phyloP scores from a whole-genome alignment of 495 filamentous ascomycete genomes.

The Monascus purpureus region DNA sequence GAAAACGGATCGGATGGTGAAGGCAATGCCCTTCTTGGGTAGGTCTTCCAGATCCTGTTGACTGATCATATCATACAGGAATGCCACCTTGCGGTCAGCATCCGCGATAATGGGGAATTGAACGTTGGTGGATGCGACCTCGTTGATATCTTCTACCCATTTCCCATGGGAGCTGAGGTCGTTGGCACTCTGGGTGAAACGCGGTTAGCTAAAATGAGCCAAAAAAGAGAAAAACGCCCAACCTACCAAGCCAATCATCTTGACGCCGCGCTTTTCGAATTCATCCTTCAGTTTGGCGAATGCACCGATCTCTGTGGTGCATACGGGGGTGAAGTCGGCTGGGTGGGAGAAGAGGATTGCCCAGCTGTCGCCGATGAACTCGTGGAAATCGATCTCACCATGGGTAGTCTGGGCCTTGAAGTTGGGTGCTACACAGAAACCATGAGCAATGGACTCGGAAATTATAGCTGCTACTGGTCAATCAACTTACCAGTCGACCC shows the following conservation, averaged over 20 bases:
- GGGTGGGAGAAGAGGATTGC: slow-evolving; percentile 56
- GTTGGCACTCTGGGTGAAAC: slow-evolving; percentile 36
- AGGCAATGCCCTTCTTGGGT: slow-evolving; percentile 42
- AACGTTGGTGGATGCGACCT: slow-evolving; percentile 39
- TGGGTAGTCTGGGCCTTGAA: slow-evolving; percentile 52
- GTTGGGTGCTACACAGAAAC: slow-evolving; percentile 34
- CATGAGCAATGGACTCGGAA: slow-evolving; percentile 1
- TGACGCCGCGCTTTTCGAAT: slow-evolving; percentile 47
- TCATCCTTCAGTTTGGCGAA: slow-evolving; percentile 49
- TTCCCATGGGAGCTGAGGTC: slow-evolving; percentile 40
- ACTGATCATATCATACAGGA: slow-evolving; percentile 54
- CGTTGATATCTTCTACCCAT: slow-evolving; percentile 57
- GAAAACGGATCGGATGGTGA: slow-evolving; percentile 57
- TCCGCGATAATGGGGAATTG: slow-evolving; percentile 60
- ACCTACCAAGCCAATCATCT: slow-evolving; percentile 49
- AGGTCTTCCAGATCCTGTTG: slow-evolving; percentile 41
- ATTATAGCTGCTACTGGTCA: neutral
- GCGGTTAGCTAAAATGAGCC: neutral
- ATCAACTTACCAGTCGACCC: slow-evolving; percentile 31
- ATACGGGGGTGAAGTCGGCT: slow-evolving; percentile 50
- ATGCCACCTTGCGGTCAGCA: slow-evolving; percentile 49
- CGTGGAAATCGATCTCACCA: slow-evolving; percentile 52
- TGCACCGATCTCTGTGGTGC: slow-evolving; percentile 56
- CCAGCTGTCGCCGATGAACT: slow-evolving; percentile 47
- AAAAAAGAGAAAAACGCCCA: neutral